Base-by-base conservation (phyloP, 1,139 yeast species). In the Magnusiomyces clavatus region DNA sequence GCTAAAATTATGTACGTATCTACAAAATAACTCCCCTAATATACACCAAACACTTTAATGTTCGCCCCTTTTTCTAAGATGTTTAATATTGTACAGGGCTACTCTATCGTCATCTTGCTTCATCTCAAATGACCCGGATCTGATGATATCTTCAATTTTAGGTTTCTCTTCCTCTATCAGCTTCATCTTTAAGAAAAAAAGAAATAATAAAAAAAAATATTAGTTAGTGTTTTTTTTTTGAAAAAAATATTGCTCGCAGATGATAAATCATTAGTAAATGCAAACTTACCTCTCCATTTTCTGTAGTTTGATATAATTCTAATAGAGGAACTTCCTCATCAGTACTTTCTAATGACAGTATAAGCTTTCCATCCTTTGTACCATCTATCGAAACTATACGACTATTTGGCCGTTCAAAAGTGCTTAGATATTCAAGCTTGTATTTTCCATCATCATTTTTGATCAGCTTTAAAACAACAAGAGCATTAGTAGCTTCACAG, bases 1-100 rank as follows among this genome's bases (percentile, higher is more conserved):
- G 16, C 39, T 5, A 6, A n/a, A 13, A 5, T 37, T 5, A 14
- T 37, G 6, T 14, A 37, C 10, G 11, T 5, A 37, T 37, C 8
- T 37, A 13, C 39, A 37, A 37, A n/a, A 37, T 14, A 37, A 10
- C n/a, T 37, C n/a, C 10, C n/a, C 11, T n/a, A 37, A 37, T n/a
- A n/a, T 14, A 35, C 39, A 37, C n/a, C 5, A n/a, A 4, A 37
- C 39, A 37, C 13, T 14, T 47, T 62, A 78, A 62, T 85, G 88
- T 64, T 87, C 96, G 57, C 94, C 85, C 67, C 95, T 82, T 70
- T 88, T 88, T 64, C 95, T 82, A 60, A 88, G 74, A 45, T 81
- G 76, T 55, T 78, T 76, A 40, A 81, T 74, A 50, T 76, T 75
- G 66, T 83, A 85, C 60, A 87, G 74, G 14, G 92, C 86, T 57